These are phyloP conservation scores for Ciborinia camelliae DNA, from an alignment of 2,329 filamentous ascomycete genomes.

Conservation along the genomic window DNA sequence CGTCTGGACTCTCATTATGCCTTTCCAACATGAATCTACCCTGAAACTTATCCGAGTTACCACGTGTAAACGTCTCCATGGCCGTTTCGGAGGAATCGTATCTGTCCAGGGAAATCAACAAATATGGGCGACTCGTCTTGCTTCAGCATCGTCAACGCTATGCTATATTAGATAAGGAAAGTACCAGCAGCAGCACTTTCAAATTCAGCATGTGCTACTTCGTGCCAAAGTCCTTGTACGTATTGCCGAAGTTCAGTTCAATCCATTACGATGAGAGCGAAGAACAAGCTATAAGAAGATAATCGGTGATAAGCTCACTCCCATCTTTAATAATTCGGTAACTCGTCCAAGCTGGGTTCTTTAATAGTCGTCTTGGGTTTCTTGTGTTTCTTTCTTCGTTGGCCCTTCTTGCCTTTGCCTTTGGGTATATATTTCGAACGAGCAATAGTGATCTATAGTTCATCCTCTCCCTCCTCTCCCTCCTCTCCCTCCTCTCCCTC, in stretches of 20 bases:
- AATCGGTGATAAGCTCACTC: conserved; percentile 37
- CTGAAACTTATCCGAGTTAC: too few species aligned
- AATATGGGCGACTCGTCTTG: conserved; percentile 42
- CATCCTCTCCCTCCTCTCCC: too few species aligned
- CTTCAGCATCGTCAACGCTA: conserved; percentile 44
- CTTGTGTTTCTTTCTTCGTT: too few species aligned
- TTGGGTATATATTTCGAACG: too few species aligned
- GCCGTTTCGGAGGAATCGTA: conserved; percentile 45
- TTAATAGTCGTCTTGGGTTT: too few species aligned
- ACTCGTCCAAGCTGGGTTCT: too few species aligned
- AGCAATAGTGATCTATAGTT: too few species aligned
- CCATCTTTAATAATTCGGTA: not conserved
- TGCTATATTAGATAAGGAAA: conserved; percentile 43
- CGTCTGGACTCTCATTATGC: too few species aligned
- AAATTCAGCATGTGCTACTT: conserved; percentile 45
- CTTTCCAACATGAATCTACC: too few species aligned
- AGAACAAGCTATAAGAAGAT: conserved; percentile 45
- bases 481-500: too few species aligned
- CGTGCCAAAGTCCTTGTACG: conserved; percentile 43
- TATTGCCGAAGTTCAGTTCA: conserved; percentile 41
- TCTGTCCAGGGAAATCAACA: conserved; percentile 45
- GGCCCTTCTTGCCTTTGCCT: too few species aligned
- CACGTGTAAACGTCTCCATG: conserved; percentile 42
- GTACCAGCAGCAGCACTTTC: conserved; percentile 47
- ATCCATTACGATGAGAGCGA: conserved; percentile 41